Conservation (phyloP, 2,329 filamentous ascomycete genomes). For the Purpureocillium takamizusanense region DNA sequence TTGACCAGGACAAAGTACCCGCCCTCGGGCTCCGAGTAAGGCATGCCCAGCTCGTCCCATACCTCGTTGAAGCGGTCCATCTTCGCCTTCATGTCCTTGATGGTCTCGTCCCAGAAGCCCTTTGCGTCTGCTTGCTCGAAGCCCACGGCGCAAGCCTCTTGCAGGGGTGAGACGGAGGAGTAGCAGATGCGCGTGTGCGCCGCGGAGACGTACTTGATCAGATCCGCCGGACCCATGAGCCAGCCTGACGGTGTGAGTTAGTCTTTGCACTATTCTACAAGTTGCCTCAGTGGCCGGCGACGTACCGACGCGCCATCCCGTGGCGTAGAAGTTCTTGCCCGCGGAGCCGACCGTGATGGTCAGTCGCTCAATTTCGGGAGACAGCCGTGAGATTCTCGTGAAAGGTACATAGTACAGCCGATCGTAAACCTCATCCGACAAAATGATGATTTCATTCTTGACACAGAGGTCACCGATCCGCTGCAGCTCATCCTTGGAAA, state of each 20-base stretch:
- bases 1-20: slow-evolving; percentile 98
- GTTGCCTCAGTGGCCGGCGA: neutral
- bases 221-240: slow-evolving; percentile 78
- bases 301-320: slow-evolving; percentile 79
- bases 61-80: slow-evolving; percentile 79
- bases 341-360: slow-evolving; percentile 93
- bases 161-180: slow-evolving; percentile 82
- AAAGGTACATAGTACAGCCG: slow-evolving; percentile 92
- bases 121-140: slow-evolving; percentile 82
- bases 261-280: too few species aligned
- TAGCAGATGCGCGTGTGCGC: slow-evolving; percentile 97
- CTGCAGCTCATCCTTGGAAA: slow-evolving; percentile 72
- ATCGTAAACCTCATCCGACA: slow-evolving; percentile 91
- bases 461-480: slow-evolving; percentile 82
- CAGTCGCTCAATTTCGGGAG: slow-evolving; percentile 77
- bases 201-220: slow-evolving; percentile 85
- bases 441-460: slow-evolving; percentile 87
- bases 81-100: slow-evolving; percentile 82
- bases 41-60: slow-evolving; percentile 65
- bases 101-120: slow-evolving; percentile 80
- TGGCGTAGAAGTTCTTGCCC: slow-evolving; percentile 97
- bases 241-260: slow-evolving; percentile 45
- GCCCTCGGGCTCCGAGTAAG: slow-evolving; percentile 87
- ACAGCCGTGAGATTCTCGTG: slow-evolving; percentile 83
- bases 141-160: slow-evolving; percentile 88